Evolutionary conservation across 768 basidiomycete species (phyloP).

Genomic region (Pholiota microspora): DNA sequence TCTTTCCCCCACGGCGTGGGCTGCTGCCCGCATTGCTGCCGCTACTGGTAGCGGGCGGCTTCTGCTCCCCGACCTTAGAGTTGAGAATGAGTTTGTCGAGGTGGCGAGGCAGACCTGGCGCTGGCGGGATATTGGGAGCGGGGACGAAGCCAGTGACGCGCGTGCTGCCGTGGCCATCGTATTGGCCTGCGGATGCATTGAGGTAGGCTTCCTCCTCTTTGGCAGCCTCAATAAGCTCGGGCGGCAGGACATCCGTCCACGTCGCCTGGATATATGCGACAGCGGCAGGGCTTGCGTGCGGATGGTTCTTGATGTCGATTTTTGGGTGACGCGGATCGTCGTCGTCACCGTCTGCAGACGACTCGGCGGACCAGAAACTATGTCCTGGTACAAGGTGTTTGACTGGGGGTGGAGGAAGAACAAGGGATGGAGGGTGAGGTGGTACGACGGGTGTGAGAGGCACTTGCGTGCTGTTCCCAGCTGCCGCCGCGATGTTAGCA

Average conservation of each 20-base stretch:
- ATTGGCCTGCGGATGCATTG: constrained; percentile 39
- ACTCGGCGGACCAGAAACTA: constrained; percentile 39
- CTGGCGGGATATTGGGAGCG: constrained; percentile 81
- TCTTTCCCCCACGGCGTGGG: constrained; percentile 15
- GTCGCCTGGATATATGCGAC: constrained; percentile 21
- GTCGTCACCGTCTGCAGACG: constrained; percentile 34
- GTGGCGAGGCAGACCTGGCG: constrained; percentile 85
- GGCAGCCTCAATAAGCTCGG: constrained; percentile 75
- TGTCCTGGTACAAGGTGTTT: constrained; percentile 30
- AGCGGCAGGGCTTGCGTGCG: constrained; percentile 7
- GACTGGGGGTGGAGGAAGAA: constrained; percentile 1
- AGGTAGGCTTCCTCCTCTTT: constrained; percentile 82
- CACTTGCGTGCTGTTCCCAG: constrained; percentile 1
- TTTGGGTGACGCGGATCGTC: constrained; percentile 14
- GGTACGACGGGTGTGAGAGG: constrained; percentile 25
- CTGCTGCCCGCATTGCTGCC: constrained; percentile 18
- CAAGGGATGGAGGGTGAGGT: constrained; percentile 13
- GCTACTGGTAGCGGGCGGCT: constrained; percentile 15
- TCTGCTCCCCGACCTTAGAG: constrained; percentile 31
- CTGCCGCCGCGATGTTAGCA: neutral
- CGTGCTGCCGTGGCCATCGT: constrained; percentile 21
- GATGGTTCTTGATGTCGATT: constrained; percentile 7
- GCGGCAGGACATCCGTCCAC: constrained; percentile 84
- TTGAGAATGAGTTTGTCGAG: constrained; percentile 95
- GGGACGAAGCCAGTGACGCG: constrained; percentile 44